Evolutionary conservation across 75 land plant genomes (phyloP).

Genomic region (Pinus taeda): DNA sequence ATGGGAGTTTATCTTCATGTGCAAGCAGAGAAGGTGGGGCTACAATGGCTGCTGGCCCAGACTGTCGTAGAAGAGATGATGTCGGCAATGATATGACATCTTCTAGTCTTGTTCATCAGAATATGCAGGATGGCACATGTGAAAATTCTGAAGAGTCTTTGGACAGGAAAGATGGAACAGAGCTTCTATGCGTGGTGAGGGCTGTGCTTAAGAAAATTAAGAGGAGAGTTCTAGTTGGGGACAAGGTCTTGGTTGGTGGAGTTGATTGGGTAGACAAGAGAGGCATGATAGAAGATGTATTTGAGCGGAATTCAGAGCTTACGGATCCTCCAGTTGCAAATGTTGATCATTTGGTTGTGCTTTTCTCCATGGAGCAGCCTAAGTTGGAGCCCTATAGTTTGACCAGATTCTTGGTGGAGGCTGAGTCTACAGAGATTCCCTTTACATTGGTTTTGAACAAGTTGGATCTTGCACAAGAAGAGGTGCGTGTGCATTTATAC

Average conservation of each 20-base stretch:
- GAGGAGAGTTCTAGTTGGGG: slow-evolving; percentile 88
- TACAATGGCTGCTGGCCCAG: not conserved
- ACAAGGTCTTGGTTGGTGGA: slow-evolving; percentile 80
- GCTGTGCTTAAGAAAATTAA: slow-evolving; percentile 93
- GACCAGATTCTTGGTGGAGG: slow-evolving; percentile 89
- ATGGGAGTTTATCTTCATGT: slow-evolving; percentile 12
- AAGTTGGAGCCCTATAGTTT: slow-evolving; percentile 61
- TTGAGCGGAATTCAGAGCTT: slow-evolving; percentile 63
- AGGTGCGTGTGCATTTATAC: slow-evolving; percentile 34
- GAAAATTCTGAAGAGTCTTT: not conserved
- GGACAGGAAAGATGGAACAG: slow-evolving; percentile 38
- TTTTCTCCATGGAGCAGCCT: slow-evolving; percentile 87
- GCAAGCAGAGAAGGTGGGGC: not conserved
- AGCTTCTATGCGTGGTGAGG: slow-evolving; percentile 84
- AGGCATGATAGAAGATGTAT: slow-evolving; percentile 93
- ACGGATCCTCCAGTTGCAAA: slow-evolving; percentile 92
- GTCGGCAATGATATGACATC: not conserved
- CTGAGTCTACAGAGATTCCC: slow-evolving; percentile 89
- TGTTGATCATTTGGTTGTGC: slow-evolving; percentile 82
- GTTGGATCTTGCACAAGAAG: slow-evolving; percentile 62
- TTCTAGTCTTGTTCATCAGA: not conserved
- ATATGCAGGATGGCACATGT: not conserved
- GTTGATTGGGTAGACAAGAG: slow-evolving; percentile 88
- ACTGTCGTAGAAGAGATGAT: not conserved
- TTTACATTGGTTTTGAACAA: slow-evolving; percentile 80